Conservation (phyloP, 305 asterid genomes). For the Fraxinus nigra region DNA sequence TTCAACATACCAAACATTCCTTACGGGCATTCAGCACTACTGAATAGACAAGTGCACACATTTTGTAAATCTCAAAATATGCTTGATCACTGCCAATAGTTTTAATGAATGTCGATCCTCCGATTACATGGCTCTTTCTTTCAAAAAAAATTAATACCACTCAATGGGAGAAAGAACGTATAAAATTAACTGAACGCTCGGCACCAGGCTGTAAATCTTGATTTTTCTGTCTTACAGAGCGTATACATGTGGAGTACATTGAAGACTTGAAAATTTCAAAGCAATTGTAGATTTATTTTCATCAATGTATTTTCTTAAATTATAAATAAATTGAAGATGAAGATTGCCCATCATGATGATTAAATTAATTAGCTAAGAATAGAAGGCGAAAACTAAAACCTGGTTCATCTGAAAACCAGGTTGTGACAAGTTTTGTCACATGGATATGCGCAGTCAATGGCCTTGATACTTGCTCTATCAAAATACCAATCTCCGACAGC, state of each 20-base stretch:
- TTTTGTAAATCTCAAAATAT: background rate
- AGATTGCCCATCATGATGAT: constrained; percentile 31
- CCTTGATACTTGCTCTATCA: constrained; percentile 48
- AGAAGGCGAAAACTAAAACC: background rate
- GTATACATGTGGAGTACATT: background rate
- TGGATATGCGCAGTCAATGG: constrained; percentile 88
- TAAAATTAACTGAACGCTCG: background rate
- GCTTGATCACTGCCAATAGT: background rate
- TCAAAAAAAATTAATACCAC: background rate
- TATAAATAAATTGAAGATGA: constrained; percentile 24
- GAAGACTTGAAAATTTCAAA: constrained; percentile 10
- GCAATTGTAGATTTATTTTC: constrained; percentile 29
- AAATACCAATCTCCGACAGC: constrained; percentile 95
- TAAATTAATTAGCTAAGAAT: constrained; percentile 17
- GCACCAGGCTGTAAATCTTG: background rate
- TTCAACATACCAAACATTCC: background rate
- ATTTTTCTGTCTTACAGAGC: background rate
- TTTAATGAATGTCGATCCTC: background rate
- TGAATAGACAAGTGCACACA: background rate
- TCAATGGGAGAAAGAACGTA: background rate
- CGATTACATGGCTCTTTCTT: background rate
- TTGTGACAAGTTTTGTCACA: constrained; percentile 83
- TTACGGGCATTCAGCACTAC: background rate
- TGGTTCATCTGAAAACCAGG: constrained; percentile 57
- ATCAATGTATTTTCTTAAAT: constrained; percentile 17